phyloP scores from a whole-genome alignment of 169 alveolate species.

The Plasmodium malariae region DNA sequence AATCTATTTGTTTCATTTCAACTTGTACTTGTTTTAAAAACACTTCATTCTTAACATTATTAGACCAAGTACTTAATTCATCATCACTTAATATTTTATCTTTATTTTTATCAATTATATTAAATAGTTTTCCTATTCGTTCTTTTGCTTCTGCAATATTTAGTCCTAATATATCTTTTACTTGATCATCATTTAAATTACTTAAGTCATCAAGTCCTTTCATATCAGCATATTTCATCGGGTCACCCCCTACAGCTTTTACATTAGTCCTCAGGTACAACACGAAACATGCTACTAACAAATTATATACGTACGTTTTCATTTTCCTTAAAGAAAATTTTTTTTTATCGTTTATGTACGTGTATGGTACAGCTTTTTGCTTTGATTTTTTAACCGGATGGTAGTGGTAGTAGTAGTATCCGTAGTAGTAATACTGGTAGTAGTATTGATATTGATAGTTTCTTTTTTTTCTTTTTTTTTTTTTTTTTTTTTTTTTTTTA shows the following conservation, averaged over 20 bases:
- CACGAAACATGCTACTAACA: not conserved
- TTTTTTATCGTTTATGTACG: not conserved
- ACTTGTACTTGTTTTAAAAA: constrained; percentile 82
- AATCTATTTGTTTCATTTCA: constrained; percentile 84
- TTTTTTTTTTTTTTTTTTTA: constrained; percentile 4
- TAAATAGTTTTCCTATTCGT: constrained; percentile 76
- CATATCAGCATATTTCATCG: constrained; percentile 47
- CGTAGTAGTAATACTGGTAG: too few relatives aligned
- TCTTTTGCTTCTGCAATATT: constrained; percentile 72
- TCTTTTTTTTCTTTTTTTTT: too few relatives aligned
- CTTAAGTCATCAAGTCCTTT: constrained; percentile 56
- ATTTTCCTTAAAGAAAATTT: constrained; percentile 12
- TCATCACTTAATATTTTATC: constrained; percentile 73
- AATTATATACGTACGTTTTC: constrained; percentile 24
- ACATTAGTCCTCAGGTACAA: constrained; percentile 3
- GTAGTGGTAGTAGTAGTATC: too few relatives aligned
- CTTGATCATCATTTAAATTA: constrained; percentile 31
- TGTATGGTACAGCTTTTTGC: not conserved
- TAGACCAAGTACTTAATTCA: constrained; percentile 72
- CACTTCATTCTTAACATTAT: constrained; percentile 75
- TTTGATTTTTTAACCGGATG: too few relatives aligned
- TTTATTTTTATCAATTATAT: constrained; percentile 77
- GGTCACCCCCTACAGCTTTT: not conserved
- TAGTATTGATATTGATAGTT: too few relatives aligned
- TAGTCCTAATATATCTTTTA: constrained; percentile 57